Evolutionary conservation across 2,329 filamentous ascomycete species (phyloP), one percentile per base, ranked within the genome.

Genomic region (Exophiala sp.): DNA sequence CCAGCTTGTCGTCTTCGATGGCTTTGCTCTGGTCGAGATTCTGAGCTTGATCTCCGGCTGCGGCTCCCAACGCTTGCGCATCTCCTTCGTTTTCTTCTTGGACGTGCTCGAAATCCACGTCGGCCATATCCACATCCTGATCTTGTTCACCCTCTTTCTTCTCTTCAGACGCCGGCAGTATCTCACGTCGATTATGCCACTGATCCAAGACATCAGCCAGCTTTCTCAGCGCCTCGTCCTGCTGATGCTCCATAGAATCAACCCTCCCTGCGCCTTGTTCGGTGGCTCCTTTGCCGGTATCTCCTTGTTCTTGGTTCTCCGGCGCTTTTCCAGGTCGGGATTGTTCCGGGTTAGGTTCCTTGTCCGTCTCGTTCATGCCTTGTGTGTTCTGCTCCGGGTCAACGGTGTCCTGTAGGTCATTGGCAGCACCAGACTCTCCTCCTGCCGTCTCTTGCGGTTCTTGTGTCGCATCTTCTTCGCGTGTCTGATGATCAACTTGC

Each of bases 91-190:
- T 82, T 29, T 94, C 82, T 56, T 96, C 89, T 61, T 96, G 85
- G 3, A 97, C 77, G 71, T 99, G 94, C 73, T 97, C 91, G 66
- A 96, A 96, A 66, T 96, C 91, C n/a, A 82, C 83, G 66, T 86
- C 80, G 8, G 82, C 78, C 78, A 89, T 87, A 58, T 94, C 85
- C n/a, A 84, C 77, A 55, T 88, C 83, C 59, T 79, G 66, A 47
- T 77, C 73, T 61, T 82, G 72, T 32, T 80, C 76, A 16, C 71
- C 71, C 38, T 78, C 71, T 49, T 84, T 73, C 35, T 79, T 73
- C 46, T 81, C 73, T 50, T 83, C 75, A 1, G 73, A 72, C 4
- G 80, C 73, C 54, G 87, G 80, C 67, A 81, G 76, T 63, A 99
- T 97, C 58, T 96, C 87, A 43, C 83, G 83, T 65, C 95, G 89